Percentiles rank a stretch among this genome's conserved stretches.
phyloP scores from a whole-genome alignment of 2,329 filamentous ascomycete genomes.

The Aureobasidium subglaciale region DNA sequence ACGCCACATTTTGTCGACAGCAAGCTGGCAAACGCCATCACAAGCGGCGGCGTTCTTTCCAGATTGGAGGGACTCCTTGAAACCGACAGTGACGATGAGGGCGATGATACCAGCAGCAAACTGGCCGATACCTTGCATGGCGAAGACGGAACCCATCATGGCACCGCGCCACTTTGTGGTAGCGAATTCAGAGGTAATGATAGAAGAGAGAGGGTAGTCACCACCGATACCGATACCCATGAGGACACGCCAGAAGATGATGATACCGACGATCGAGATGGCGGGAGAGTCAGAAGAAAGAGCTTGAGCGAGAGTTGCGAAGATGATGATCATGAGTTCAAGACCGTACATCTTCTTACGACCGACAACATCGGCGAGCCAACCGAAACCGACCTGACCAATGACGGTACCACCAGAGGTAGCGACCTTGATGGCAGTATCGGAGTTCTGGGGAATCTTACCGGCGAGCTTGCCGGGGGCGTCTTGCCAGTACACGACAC shows the following conservation, averaged over 20 bases:
- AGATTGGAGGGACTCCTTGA: conserved; percentile 29
- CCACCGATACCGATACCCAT: conserved; percentile 77
- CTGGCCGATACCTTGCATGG: conserved; percentile 81
- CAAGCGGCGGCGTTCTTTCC: conserved; percentile 48
- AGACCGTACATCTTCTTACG: conserved; percentile 81
- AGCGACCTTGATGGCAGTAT: conserved; percentile 79
- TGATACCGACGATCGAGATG: conserved; percentile 55
- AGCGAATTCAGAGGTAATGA: conserved; percentile 83
- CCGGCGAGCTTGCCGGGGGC: conserved; percentile 29
- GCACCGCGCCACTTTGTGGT: conserved; percentile 79
- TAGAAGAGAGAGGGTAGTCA: conserved; percentile 71
- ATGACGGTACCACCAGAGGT: conserved; percentile 78
- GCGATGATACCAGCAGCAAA: conserved; percentile 68
- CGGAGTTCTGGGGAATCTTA: conserved; percentile 57
- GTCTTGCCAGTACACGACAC: conserved; percentile 64
- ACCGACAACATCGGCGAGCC: conserved; percentile 68
- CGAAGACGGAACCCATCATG: conserved; percentile 82
- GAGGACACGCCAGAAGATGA: conserved; percentile 76
- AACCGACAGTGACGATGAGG: conserved; percentile 50
- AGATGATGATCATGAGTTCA: conserved; percentile 73
- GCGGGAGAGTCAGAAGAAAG: conserved; percentile 57
- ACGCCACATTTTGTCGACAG: conserved; percentile 85
- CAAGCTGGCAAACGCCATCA: conserved; percentile 55
- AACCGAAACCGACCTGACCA: conserved; percentile 74
- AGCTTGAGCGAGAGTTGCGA: conserved; percentile 66